Evolutionary conservation across 805 yeast genomes (phyloP), one percentile per base, ranked within the genome.

Genomic region (Yamadazyma takamatsuzukensis): DNA sequence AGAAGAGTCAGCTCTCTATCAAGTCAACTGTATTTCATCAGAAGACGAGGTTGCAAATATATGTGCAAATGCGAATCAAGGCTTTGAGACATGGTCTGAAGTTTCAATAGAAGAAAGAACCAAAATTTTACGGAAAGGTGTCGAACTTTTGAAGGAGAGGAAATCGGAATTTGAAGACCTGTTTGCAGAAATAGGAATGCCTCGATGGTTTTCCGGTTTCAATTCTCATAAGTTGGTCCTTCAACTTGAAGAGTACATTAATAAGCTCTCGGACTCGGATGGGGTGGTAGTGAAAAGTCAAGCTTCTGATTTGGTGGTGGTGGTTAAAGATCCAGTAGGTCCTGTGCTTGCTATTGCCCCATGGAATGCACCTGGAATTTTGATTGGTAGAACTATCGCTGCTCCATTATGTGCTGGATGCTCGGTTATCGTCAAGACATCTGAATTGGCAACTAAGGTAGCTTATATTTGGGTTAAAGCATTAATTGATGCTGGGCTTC

Each of bases 331-430:
- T 25, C 75, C 76, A 1, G 34, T 68, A 11, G 76, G 76, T 1
- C 69, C 73, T 0, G 69, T 70, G 1, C 43, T 70, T 21, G 56
- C 72, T 12, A 61, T 70, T 2, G 54, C 73, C 2, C 67, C 76
- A 0, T 70, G 75, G 76, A 70, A 70, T 47, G 74, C 72, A 1
- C 74, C 76, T 2, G 61, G 61, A 0, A 52, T 68, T 11, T 48
- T 70, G 21, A 48, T 61, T 10, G 53, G 57, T 11, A 51, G 75
- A 34, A 51, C 70, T 2, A 54, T 70, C 3, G 39, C 55, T 12
- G 68, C 69, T 5, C 76, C 75, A 2, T 49, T 70, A 34, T 67
- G 68, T 25, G 75, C 75, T 9, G 75, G 75, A 1, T 68, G 74
- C 39, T 68, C 74, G 0, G 74, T 70, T 9, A 47, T 70, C 13